Base-by-base conservation (phyloP, 2,329 filamentous ascomycete species). In the Aspergillus glaucus region DNA sequence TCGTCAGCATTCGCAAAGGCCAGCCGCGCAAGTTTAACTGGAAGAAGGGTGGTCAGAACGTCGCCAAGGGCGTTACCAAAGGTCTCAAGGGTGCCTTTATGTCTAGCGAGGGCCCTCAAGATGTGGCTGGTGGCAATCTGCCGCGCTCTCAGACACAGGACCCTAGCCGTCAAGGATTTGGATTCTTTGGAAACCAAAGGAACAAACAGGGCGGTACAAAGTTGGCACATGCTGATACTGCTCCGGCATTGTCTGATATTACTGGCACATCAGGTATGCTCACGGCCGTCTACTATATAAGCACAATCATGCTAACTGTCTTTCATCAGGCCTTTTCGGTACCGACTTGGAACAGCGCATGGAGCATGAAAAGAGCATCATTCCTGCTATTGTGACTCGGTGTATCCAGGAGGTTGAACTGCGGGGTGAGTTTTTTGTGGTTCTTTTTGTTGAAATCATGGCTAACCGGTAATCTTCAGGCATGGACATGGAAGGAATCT, bases 11-110 rank as follows among this genome's bases (percentile, higher is more conserved):
- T 54, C 84, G 90, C 60, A 97, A 96, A 73, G 90, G 87, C 26
- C 90, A 95, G 65, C 84, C 86, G 47, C 95, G 90, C 75, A 97
- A 96, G 68, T 96, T 96, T 73, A 95, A 95, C 73, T 97, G 93
- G 91, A 95, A 96, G 79, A 95, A 94, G 75, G 90, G 90, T 36
- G 88, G 88, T 36, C 92, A 95, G 71, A 91, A 88, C 48, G 85
- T 97, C 60, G 91, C 91, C 24, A 95, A 96, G 69, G 92, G 91
- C 63, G 87, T 97, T 45, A 87, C 87, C 52, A 96, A 96, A 74
- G 90, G 91, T 46, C 84, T 97, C 67, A 95, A 95, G 69, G 88
- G 90, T 47, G 91, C 91, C 5, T 94, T 96, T 51, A 86, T 85
- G 44, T 86, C 85, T 41, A 81, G 80, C 43, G 81, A 85, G 45